Evolutionary conservation across 352 stramenopile genomes (phyloP).

Genomic region (Peronospora destructor): DNA sequence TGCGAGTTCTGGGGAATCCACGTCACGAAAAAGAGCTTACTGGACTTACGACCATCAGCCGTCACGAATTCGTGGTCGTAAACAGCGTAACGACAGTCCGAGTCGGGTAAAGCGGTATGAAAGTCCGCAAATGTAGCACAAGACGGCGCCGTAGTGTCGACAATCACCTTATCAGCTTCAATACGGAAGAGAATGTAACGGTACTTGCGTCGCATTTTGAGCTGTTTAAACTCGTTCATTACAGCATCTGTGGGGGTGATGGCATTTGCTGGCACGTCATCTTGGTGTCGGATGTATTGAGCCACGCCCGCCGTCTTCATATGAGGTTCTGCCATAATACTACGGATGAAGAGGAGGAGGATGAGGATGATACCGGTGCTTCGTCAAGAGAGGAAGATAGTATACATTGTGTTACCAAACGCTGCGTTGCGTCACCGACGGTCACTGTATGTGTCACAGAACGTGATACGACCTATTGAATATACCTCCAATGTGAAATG

Average conservation of each 20-base stretch:
- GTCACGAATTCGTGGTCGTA: constrained; percentile 83
- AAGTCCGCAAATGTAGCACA: constrained; percentile 52
- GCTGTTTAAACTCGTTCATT: constrained; percentile 68
- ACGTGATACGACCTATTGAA: too few relatives aligned
- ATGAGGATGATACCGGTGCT: too few relatives aligned
- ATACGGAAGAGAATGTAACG: constrained; percentile 83
- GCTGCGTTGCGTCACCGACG: constrained; percentile 4
- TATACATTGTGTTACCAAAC: constrained; percentile 5
- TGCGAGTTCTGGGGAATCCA: constrained; percentile 83
- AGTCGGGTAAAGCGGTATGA: constrained; percentile 53
- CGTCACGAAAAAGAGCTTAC: constrained; percentile 84
- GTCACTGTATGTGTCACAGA: neutral
- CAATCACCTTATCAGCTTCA: constrained; percentile 57
- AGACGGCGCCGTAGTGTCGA: constrained; percentile 49
- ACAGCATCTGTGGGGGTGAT: constrained; percentile 62
- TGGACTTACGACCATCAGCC: constrained; percentile 74
- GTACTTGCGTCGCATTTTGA: constrained; percentile 86
- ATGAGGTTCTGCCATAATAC: constrained; percentile 66
- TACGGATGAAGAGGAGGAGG: neutral
- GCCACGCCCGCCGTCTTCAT: constrained; percentile 82
- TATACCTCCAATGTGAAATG: neutral
- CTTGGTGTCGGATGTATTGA: constrained; percentile 65
- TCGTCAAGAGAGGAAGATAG: too few relatives aligned
- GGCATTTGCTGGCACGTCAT: constrained; percentile 61
- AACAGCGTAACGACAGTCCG: constrained; percentile 81